Evolutionary conservation across 2,329 filamentous ascomycete genomes (phyloP), one percentile per base, ranked within the genome.

Genomic region (Neodidymelliopsis sp.): DNA sequence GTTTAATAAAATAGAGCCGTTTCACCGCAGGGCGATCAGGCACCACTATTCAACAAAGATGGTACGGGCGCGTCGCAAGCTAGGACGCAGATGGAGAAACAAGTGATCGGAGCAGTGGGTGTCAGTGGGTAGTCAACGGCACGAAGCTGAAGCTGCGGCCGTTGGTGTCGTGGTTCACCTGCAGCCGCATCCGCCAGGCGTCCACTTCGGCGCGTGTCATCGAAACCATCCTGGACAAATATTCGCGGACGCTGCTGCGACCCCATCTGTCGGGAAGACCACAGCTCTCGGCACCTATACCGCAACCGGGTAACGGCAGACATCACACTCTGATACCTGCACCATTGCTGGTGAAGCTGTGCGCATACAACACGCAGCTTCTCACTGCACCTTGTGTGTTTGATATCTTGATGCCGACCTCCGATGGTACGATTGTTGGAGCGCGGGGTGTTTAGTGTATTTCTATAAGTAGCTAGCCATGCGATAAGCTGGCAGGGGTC

Each of bases 211-310:
- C 49, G 58, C 56, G 47, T 59, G 49, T 54, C 58, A 56, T 56
- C 39, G 51, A 55, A 52, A 41, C 40, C 45, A 34, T 53, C 31
- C 53, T 62, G 63, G 66, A 68, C 64, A 54, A 66, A 66, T 55
- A 56, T 60, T 62, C 50, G 43, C 64, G 63, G 63, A 65, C 53
- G 27, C 33, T 49, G 30, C 28, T 19, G 25, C 24, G 11, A 15
- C 13, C 30, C 57, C 56, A 54, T 43, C 34, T 12, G 16, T 37
- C 48, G 37, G 49, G n/a, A 31, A 25, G 29, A 37, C 41, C 44
- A 39, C 47, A 44, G 35, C 30, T 36, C 46, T 59, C 30, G 37
- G 43, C 53, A 19, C 22, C 33, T 44, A 46, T 11, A 15, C 46
- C 37, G 28, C 36, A 47, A 60, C 41, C 4, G 49, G 44, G 25